Conservation (phyloP, 306 rosid genomes). For the Geum urbanum region DNA sequence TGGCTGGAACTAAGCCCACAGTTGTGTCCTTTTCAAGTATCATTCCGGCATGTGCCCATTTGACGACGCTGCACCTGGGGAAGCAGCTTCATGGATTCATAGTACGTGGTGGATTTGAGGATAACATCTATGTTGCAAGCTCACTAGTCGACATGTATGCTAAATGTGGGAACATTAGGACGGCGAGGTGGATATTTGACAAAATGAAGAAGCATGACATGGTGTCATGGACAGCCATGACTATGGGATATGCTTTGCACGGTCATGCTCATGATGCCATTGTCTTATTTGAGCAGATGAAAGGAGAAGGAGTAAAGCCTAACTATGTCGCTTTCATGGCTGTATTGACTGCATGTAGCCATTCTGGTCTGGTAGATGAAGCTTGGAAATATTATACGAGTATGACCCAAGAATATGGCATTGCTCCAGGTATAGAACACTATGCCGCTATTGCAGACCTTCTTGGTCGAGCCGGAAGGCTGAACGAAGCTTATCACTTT, state of each 20-base stretch:
- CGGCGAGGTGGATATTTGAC: slow-evolving; percentile 55
- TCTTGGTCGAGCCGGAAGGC: slow-evolving; percentile 82
- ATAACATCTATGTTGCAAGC: slow-evolving; percentile 62
- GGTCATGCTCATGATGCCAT: slow-evolving; percentile 79
- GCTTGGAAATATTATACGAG: slow-evolving; percentile 67
- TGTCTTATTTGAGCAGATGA: slow-evolving; percentile 62
- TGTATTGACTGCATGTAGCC: slow-evolving; percentile 81
- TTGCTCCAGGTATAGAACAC: slow-evolving; percentile 77
- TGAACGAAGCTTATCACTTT: slow-evolving; percentile 68
- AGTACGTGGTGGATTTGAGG: slow-evolving; percentile 48
- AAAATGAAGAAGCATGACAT: slow-evolving; percentile 54
- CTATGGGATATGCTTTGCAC: slow-evolving; percentile 86
- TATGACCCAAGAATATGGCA: slow-evolving; percentile 48
- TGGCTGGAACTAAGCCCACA: slow-evolving; percentile 48
- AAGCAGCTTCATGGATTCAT: slow-evolving; percentile 81
- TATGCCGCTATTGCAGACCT: slow-evolving; percentile 83
- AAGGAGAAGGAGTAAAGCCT: slow-evolving; percentile 57
- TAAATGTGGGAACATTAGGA: slow-evolving; percentile 70
- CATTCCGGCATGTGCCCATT: slow-evolving; percentile 82
- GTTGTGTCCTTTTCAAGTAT: slow-evolving; percentile 68
- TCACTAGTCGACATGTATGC: slow-evolving; percentile 85
- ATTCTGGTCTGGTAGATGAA: slow-evolving; percentile 75
- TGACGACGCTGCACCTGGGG: slow-evolving; percentile 73
- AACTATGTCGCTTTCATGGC: slow-evolving; percentile 64
- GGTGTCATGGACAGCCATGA: slow-evolving; percentile 89